Percentiles rank a stretch among this genome's conserved stretches.
Conservation (phyloP, 352 stramenopile genomes). For the Phytophthora sp. region DNA sequence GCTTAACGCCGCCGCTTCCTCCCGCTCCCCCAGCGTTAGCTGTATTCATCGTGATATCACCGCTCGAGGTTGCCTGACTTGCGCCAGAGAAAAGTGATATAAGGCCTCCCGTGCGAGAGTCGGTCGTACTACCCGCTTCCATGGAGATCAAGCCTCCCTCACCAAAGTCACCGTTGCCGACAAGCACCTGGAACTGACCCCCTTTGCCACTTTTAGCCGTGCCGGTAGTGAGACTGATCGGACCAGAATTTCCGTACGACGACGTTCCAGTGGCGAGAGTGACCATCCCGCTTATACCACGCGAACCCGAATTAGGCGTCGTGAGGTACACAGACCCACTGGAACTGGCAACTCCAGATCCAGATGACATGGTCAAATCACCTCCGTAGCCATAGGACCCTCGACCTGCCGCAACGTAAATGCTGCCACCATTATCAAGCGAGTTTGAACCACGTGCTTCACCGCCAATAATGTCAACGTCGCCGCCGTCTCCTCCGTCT, state of each 20-base stretch:
- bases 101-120: constrained; percentile 71
- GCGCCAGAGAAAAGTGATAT: constrained; percentile 63
- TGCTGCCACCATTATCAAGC: constrained; percentile 89
- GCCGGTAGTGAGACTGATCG: constrained; percentile 61
- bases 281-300: constrained; percentile 60
- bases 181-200: constrained; percentile 55
- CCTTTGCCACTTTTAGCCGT: constrained; percentile 52
- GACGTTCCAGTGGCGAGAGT: constrained; percentile 45
- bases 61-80: constrained; percentile 68
- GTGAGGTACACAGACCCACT: constrained; percentile 60
- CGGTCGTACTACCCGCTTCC: constrained; percentile 70
- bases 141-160: constrained; percentile 84
- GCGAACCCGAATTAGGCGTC: constrained; percentile 52
- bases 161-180: constrained; percentile 78
- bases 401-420: constrained; percentile 79
- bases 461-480: constrained; percentile 83
- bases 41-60: constrained; percentile 68
- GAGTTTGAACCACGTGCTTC: constrained; percentile 87
- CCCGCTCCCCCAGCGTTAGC: constrained; percentile 63
- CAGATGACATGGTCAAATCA: constrained; percentile 53
- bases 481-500: constrained; percentile 92
- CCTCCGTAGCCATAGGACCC: constrained; percentile 72
- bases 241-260: constrained; percentile 62
- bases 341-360: constrained; percentile 55
- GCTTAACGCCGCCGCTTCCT: constrained; percentile 59